Base-by-base conservation (phyloP, 2,329 filamentous ascomycete species). In the Arthrobotrys pseudoclavata region DNA sequence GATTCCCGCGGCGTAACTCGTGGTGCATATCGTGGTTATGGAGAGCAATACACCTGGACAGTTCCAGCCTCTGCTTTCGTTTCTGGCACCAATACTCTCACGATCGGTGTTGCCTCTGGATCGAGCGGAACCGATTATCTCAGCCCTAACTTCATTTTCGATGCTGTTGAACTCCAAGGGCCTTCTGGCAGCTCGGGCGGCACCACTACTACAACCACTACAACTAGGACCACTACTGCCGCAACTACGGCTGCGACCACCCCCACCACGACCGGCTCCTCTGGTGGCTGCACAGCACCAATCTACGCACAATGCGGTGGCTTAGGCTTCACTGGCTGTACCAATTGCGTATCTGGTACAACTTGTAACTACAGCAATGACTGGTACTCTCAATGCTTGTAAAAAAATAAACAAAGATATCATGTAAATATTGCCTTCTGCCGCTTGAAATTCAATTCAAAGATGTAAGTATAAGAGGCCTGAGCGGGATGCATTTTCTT, bases 1-100 rank as follows among this genome's bases (percentile, higher is more conserved):
- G 86, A 91, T 81, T 89, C 87, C 3, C 86, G 90, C 15, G 90
- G 90, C 12, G 86, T 91, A 1, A 91, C 90, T 0, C 85, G 90
- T 12, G 90, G 90, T 10, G 89, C 89, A 0, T 91, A 91, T 81
- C 85, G 89, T 6, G 90, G 90, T 0, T 84, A 85, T 66, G 89
- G 89, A 3, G 89, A 92, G 80, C 86, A 91, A 4, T 91, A 91
- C 80, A 86, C 89, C 75, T 86, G 88, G 53, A 84, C 83, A n/a
- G 87, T 91, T 55, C 88, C 89, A 0, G 83, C 87, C 1, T 89
- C 89, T 0, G 89, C 85, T 1, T 85, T 92, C 55, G 85, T 87
- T 6, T 84, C 84, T n/a, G 90, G 89, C 0, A 83, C 83, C 6
- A 92, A 91, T 81, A 90, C 88, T n/a, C 87, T 91, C 63, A 88